phyloP scores from a whole-genome alignment of 805 yeast species.

The Candida sphagnicola region DNA sequence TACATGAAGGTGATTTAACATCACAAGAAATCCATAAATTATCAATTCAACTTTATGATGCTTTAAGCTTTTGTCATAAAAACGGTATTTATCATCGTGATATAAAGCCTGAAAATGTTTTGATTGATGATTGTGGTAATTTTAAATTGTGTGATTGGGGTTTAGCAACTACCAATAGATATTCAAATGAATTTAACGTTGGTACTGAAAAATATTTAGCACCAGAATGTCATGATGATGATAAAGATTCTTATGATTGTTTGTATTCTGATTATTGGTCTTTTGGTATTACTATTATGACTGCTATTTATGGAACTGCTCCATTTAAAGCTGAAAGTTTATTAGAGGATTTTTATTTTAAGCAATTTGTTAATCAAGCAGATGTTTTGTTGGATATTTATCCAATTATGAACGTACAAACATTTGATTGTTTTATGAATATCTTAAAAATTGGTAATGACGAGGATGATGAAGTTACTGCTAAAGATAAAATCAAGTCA shows the following conservation, averaged over 20 bases:
- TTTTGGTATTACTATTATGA: conserved; percentile 47
- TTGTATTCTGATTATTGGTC: conserved; percentile 53
- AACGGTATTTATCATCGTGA: conserved; percentile 65
- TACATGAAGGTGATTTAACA: conserved; percentile 19
- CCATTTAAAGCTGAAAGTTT: conserved; percentile 41
- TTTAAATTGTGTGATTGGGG: conserved; percentile 77
- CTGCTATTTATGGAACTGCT: conserved; percentile 48
- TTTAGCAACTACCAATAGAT: conserved; percentile 43
- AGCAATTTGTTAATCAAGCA: conserved; percentile 36
- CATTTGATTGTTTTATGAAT: conserved; percentile 39
- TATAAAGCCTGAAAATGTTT: conserved; percentile 68
- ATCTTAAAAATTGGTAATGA: conserved; percentile 34
- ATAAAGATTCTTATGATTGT: conserved; percentile 33
- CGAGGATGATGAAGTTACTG: conserved; percentile 27
- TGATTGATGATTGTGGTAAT: conserved; percentile 47
- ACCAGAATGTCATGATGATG: conserved; percentile 37
- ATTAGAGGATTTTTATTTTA: conserved; percentile 40
- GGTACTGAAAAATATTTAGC: conserved; percentile 63
- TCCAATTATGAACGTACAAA: conserved; percentile 40
- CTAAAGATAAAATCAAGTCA: conserved; percentile 17
- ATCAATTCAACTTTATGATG: conserved; percentile 49
- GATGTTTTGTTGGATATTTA: conserved; percentile 47
- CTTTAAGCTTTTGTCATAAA: conserved; percentile 52
- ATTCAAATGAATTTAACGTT: conserved; percentile 34
- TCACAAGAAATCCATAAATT: conserved; percentile 30